phyloP scores from a whole-genome alignment of 2,329 filamentous ascomycete genomes.

The Sclerotinia sclerotiorum region DNA sequence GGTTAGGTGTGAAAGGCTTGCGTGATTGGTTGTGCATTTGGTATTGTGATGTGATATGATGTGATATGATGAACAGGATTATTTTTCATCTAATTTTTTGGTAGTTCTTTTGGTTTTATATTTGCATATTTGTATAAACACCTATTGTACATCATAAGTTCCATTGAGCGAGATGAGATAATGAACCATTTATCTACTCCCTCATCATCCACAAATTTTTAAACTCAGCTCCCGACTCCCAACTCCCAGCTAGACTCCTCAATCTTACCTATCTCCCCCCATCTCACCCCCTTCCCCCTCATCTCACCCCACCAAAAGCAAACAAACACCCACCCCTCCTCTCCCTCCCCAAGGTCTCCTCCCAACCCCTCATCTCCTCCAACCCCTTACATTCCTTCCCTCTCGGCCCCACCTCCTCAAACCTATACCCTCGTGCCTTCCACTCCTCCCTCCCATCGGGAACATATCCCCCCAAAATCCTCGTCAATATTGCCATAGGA shows the following conservation, averaged over 20 bases:
- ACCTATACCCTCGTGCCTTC: slow-evolving; percentile 46
- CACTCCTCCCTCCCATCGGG: slow-evolving; percentile 48
- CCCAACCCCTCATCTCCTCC: slow-evolving; percentile 48
- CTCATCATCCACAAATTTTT: too few species aligned
- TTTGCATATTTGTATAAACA: too few species aligned
- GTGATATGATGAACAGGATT: not conserved
- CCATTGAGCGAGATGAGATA: too few species aligned
- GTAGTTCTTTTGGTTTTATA: too few species aligned
- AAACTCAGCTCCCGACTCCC: too few species aligned
- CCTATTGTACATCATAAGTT: too few species aligned
- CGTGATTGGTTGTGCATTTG: too few species aligned
- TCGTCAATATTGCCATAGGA: slow-evolving; percentile 51
- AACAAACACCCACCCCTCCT: slow-evolving; percentile 52
- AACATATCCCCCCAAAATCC: slow-evolving; percentile 47
- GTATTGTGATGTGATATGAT: not conserved
- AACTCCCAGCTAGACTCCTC: too few species aligned
- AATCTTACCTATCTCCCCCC: not conserved
- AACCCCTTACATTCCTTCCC: slow-evolving; percentile 52
- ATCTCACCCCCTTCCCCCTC: not conserved
- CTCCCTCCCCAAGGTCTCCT: slow-evolving; percentile 42
- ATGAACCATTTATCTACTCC: too few species aligned
- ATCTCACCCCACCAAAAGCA: slow-evolving; percentile 10
- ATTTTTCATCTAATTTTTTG: too few species aligned
- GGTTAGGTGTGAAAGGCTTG: not conserved
- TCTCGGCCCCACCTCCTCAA: slow-evolving; percentile 61